Conservation (phyloP, 208 protist species). For the Porcisia deanei region DNA sequence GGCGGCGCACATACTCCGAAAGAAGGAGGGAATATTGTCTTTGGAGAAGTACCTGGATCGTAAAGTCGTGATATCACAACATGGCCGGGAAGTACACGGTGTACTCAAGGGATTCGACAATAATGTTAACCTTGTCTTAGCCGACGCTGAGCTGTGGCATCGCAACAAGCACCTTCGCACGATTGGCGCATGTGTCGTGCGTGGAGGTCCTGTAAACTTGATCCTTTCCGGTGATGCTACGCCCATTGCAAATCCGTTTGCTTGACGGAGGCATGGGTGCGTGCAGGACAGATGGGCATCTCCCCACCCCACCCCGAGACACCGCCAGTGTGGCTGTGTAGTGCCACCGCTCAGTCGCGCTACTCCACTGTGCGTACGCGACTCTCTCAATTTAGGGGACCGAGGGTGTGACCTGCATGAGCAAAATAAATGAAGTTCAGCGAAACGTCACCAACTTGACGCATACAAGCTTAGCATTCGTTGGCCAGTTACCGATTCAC, state of each 20-base stretch:
- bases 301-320: no score
- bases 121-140: slow-evolving; percentile 80
- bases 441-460: no score
- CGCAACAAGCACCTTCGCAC: slow-evolving; percentile 39
- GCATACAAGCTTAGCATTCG: no score
- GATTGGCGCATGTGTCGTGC: slow-evolving; percentile 75
- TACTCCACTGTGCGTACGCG: no score
- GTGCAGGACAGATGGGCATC: no score
- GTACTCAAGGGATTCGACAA: slow-evolving; percentile 90
- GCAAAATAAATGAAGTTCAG: no score
- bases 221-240: slow-evolving; percentile 69
- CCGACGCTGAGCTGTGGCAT: slow-evolving; percentile 70
- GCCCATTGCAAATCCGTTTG: slow-evolving; percentile 41
- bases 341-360: no score
- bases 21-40: slow-evolving; percentile 75
- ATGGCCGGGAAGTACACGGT: slow-evolving; percentile 52
- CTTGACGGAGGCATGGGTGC: neutral
- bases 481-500: no score
- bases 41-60: slow-evolving; percentile 80
- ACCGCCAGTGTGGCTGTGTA: no score
- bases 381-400: no score
- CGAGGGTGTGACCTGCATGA: no score
- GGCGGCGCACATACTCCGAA: slow-evolving; percentile 70
- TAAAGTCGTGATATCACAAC: slow-evolving; percentile 54
- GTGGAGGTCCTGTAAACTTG: slow-evolving; percentile 56